A percentile compares a stretch with the other conserved stretches of the same genome.
phyloP scores from a whole-genome alignment of 352 stramenopile genomes.

The Halophytophthora batemanensis region DNA sequence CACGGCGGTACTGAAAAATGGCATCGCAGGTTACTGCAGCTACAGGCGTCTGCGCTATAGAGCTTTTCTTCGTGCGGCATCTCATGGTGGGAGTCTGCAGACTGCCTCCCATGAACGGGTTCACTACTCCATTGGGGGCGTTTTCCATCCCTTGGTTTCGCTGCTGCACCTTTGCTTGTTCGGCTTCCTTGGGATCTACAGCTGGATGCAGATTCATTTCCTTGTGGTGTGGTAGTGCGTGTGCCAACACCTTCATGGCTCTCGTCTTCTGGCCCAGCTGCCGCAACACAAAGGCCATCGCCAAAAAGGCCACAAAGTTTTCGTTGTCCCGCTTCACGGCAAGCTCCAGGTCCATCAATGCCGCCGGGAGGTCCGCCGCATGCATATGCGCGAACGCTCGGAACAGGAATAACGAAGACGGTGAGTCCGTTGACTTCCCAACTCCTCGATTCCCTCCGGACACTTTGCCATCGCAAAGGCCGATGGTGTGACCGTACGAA shows the following conservation, averaged over 20 bases:
- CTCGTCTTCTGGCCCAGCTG: slow-evolving; percentile 12
- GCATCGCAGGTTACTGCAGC: background rate
- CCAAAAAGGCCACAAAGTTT: slow-evolving; percentile 40
- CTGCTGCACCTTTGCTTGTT: background rate
- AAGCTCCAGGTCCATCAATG: slow-evolving; percentile 34
- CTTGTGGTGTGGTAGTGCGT: slow-evolving; percentile 36
- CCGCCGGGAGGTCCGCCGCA: slow-evolving; percentile 9
- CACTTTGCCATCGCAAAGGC: slow-evolving; percentile 11
- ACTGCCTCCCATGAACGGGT: slow-evolving; percentile 5
- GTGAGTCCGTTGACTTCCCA: background rate
- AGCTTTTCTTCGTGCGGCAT: no score
- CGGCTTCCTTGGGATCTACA: no score
- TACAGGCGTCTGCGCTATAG: no score
- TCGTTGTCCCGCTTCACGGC: slow-evolving; percentile 38
- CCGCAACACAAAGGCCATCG: slow-evolving; percentile 35
- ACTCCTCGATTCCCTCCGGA: no score
- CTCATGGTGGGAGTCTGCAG: no score
- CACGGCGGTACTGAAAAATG: slow-evolving; percentile 11
- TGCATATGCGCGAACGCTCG: slow-evolving; percentile 35
- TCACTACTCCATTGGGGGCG: slow-evolving; percentile 4
- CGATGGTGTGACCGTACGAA: slow-evolving; percentile 37
- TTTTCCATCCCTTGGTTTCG: slow-evolving; percentile 1
- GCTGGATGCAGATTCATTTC: slow-evolving; percentile 19
- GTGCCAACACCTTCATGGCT: slow-evolving; percentile 24
- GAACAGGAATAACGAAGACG: slow-evolving; percentile 37